A percentile compares a stretch with the other conserved stretches of the same genome.
Evolutionary conservation across 441 rosid species (phyloP).

Genomic region (Aleurites moluccanus): DNA sequence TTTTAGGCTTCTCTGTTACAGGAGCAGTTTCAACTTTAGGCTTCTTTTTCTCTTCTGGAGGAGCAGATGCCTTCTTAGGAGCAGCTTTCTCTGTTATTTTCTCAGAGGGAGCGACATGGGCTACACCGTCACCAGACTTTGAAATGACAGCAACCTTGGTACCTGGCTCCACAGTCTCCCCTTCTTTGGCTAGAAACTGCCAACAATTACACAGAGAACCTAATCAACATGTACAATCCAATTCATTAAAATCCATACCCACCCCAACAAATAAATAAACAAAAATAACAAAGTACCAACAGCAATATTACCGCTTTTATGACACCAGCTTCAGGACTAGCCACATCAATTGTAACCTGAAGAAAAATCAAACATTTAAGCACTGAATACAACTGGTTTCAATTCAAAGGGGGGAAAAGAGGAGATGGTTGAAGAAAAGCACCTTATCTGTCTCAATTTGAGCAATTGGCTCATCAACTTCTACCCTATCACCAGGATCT

Average conservation of each 20-base stretch:
- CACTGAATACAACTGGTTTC: slow-evolving; percentile 13
- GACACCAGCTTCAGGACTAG: slow-evolving; percentile 92
- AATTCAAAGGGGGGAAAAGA: neutral
- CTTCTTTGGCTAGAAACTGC: slow-evolving; percentile 81
- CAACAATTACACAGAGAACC: slow-evolving; percentile 20
- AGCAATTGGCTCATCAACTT: slow-evolving; percentile 89
- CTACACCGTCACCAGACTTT: slow-evolving; percentile 68
- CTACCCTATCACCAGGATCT: slow-evolving; percentile 96
- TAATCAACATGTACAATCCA: slow-evolving; percentile 13
- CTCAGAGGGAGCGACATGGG: slow-evolving; percentile 83
- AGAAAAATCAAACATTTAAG: slow-evolving; percentile 21
- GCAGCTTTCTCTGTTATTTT: slow-evolving; percentile 52
- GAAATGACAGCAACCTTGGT: slow-evolving; percentile 79
- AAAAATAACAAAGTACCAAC: slow-evolving; percentile 12
- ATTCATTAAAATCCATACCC: neutral
- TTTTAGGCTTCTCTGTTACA: slow-evolving; percentile 60
- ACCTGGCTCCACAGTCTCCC: slow-evolving; percentile 97
- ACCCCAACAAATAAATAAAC: neutral
- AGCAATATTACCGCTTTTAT: slow-evolving; percentile 65
- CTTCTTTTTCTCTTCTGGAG: slow-evolving; percentile 48
- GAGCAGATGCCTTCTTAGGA: slow-evolving; percentile 57
- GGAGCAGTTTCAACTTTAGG: slow-evolving; percentile 64
- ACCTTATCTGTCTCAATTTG: slow-evolving; percentile 99
- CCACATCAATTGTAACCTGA: slow-evolving; percentile 93
- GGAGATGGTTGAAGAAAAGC: slow-evolving; percentile 7